Evolutionary conservation across 164 flowering plant genomes (phyloP).

Genomic region (Echeveria elegans): DNA sequence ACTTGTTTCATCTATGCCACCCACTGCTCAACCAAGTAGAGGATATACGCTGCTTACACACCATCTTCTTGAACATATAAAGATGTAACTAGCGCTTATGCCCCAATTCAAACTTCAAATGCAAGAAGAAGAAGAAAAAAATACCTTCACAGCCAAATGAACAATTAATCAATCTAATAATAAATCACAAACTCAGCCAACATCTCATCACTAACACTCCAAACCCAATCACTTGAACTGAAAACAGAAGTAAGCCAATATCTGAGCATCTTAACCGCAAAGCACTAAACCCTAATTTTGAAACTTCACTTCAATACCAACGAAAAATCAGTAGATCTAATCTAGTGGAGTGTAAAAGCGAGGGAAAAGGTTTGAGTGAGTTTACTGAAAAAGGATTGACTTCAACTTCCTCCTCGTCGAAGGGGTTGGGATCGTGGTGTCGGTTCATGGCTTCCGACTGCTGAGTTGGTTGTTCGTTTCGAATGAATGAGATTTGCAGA

Average conservation of each 20-base stretch:
- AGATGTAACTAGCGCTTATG: no score
- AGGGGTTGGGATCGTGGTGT: conserved; percentile 9
- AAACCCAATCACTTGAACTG: neutral
- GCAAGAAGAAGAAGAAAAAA: neutral
- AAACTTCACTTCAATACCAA: neutral
- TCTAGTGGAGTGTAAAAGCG: neutral
- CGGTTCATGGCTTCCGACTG: conserved; percentile 11
- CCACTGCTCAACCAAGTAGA: no score
- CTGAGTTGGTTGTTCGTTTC: neutral
- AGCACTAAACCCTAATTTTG: neutral
- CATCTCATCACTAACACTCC: neutral
- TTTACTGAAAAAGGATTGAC: conserved; percentile 11
- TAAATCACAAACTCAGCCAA: neutral
- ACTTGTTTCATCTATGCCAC: no score
- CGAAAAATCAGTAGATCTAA: neutral
- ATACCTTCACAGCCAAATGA: neutral
- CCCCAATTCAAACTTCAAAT: neutral
- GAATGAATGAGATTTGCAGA: neutral
- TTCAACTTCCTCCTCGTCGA: conserved; percentile 7
- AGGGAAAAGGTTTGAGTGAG: no score
- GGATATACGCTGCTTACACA: no score
- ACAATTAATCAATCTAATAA: no score
- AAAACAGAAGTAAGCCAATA: neutral
- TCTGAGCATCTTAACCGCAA: neutral
- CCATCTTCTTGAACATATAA: no score